A percentile compares a stretch with the other conserved stretches of the same genome.
Conservation (phyloP, 1,284 basidiomycete species). For the Ceratobasidium sp. region DNA sequence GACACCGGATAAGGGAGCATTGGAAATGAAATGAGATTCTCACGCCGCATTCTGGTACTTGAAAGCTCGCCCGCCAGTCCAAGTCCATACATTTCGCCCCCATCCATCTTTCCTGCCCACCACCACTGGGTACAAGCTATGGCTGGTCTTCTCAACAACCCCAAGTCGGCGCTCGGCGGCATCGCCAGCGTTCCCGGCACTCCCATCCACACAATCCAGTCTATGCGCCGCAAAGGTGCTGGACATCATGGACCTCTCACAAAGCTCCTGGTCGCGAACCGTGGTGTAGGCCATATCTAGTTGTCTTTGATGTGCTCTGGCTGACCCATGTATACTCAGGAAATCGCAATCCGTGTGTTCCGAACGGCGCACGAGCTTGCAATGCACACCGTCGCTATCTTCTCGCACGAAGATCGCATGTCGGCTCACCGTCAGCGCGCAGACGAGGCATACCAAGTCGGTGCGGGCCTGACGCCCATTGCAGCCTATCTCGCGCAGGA, state of each 20-base stretch:
- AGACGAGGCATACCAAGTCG: constrained; percentile 98
- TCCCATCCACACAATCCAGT: constrained; percentile 86
- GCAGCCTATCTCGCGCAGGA: constrained; percentile 97
- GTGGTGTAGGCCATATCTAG: constrained; percentile 72
- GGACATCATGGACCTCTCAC: constrained; percentile 90
- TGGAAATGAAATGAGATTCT: not conserved
- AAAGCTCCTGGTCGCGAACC: constrained; percentile 94
- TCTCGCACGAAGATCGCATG: constrained; percentile 95
- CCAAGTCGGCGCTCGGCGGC: constrained; percentile 37
- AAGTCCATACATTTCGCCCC: constrained; percentile 2
- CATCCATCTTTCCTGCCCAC: constrained; percentile 44
- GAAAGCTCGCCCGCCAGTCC: constrained; percentile 16
- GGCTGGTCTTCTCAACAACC: constrained; percentile 57
- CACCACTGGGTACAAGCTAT: constrained; percentile 73
- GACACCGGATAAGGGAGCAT: not conserved
- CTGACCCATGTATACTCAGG: constrained; percentile 58
- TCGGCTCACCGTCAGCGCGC: constrained; percentile 97
- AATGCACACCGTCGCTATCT: constrained; percentile 99
- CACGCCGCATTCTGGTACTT: constrained; percentile 13
- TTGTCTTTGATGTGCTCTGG: not conserved
- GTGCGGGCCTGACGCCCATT: constrained; percentile 93
- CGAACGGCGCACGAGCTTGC: constrained; percentile 98
- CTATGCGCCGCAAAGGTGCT: constrained; percentile 89
- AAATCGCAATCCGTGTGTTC: constrained; percentile 99
- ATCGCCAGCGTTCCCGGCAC: constrained; percentile 73